A percentile compares a stretch with the other conserved stretches of the same genome.
These are phyloP conservation scores for Candida sanyaensis DNA, from an alignment of 1,139 yeast species.

Conservation along the genomic window DNA sequence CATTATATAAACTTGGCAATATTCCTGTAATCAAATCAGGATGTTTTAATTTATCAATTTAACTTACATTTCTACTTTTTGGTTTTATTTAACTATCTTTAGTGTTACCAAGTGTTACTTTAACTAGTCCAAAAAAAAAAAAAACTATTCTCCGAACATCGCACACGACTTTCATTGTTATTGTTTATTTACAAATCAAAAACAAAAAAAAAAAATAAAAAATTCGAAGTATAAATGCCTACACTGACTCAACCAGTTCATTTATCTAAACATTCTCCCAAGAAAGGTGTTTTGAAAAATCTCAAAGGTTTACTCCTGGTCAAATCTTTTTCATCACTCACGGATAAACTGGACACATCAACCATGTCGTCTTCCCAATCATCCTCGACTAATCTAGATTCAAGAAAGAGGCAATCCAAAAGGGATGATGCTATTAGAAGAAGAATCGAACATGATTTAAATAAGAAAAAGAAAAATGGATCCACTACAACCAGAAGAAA, in stretches of 20 bases:
- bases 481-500: slow-evolving; percentile 29
- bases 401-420: slow-evolving; percentile 68
- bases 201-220: not conserved
- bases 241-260: slow-evolving; percentile 1
- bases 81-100: not conserved
- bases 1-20: not conserved
- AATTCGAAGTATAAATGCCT: not conserved
- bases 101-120: not conserved
- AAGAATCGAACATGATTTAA: slow-evolving; percentile 71
- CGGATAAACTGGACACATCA: not conserved
- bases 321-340: not conserved
- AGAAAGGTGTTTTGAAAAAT: not conserved
- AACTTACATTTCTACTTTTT: not conserved
- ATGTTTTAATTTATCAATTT: not conserved
- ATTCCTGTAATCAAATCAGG: not conserved
- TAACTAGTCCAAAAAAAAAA: not conserved
- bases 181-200: not conserved
- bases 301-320: slow-evolving; percentile 1
- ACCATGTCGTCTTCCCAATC: not conserved
- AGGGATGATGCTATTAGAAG: slow-evolving; percentile 81
- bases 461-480: slow-evolving; percentile 53
- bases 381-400: slow-evolving; percentile 25
- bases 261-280: not conserved
- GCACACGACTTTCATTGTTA: slow-evolving; percentile 1
- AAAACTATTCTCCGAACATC: not conserved